Base-by-base conservation (phyloP, 225 moss, liverwort and hornwort genomes). In the Bryum argenteum region DNA sequence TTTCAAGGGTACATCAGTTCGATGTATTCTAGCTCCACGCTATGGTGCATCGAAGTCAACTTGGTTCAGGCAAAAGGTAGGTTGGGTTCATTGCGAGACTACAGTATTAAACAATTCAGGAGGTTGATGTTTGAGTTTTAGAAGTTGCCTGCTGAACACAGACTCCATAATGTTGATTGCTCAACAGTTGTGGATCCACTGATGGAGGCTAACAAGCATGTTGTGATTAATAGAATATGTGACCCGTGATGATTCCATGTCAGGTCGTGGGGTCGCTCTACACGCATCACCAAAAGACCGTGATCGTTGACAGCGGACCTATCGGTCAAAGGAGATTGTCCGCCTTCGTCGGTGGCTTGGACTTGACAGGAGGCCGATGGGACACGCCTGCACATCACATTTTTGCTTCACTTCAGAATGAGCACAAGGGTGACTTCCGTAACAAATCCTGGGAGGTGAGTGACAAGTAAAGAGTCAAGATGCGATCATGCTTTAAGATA, bases 211-310 rank as follows among this genome's bases (percentile, higher is more conserved):
- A 33, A 33, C 33, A 33, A 33, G 33, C 33, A 33, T 33, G 7
- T 6, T 33, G 33, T 33, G 7, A 33, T 6, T 3, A 4, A 33
- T 6, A 33, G 5, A 6, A 33, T 33, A 33, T 33, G 33, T 33
- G 33, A 33, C 33, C 5, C 33, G 33, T 33, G 33, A 55, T 26
- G 45, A 19, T 19, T 79, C 69, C 21, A 41, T 72, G 61, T 64
- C 82, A 88, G 88, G 80, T 88, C 37, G 88, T 88, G 62, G 88
- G 88, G 15, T 68, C 85, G 37, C 68, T 88, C n/a, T 88, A 83
- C 57, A 54, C 88, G 39, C 88, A 88, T 76, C 88, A 88, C 68
- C 88, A 88, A 67, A 88, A 88, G 56, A 63, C 47, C 24, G 48
- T 75, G 24, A 83, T 87, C 58, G 83, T 83, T 63, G 87, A 87